Base-by-base conservation (phyloP, 2,329 filamentous ascomycete genomes). In the Neofusicoccum ribis region DNA sequence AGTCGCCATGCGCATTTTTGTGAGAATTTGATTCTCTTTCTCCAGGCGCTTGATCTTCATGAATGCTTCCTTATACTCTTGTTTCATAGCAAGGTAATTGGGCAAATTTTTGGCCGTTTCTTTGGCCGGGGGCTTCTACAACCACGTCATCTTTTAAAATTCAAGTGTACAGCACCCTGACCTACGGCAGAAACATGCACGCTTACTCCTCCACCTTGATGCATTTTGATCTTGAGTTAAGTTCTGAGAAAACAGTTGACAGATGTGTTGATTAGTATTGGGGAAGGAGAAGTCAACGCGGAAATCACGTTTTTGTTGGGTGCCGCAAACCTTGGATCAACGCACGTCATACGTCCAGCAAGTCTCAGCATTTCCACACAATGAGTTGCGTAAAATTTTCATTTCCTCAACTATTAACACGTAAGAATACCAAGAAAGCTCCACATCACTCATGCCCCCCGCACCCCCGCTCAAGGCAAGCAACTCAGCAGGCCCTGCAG, bases 31-130 rank as follows among this genome's bases (percentile, higher is more conserved):
- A 73, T 98, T 98, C 74, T 98, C 95, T 80, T 97, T 97, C 78
- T 99, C 95, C 62, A 99, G 83, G 31, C 93, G 89, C 79, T 97
- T 97, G 6, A 94, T 97, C 82, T 98, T 98, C 82, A 97, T 97
- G 0, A 93, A 97, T 93, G 98, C 98, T 74, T 98, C 95, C 80
- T 98, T 95, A 93, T 98, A 98, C 80, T 98, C 95, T 81, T 97
- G 97, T 63, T 94, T 88, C 80, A 98, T 97, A 0, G 95, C 97
- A 70, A 97, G 83, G 79, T 98, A 98, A 76, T 98, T 94, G 81
- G 98, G 98, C 79, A 92, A 97, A 77, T 97, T 80, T 97, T n/a
- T 98, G 60, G 98, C 86, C 43, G 94, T 98, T 80, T 98, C 95
- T 85, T 98, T 95, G 76, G 98, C 94, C 94, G 97, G 83, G 54